Percentiles rank a stretch among this genome's conserved stretches.
Conservation (phyloP, 2,329 filamentous ascomycete species). For the Colletotrichum orbiculare region DNA sequence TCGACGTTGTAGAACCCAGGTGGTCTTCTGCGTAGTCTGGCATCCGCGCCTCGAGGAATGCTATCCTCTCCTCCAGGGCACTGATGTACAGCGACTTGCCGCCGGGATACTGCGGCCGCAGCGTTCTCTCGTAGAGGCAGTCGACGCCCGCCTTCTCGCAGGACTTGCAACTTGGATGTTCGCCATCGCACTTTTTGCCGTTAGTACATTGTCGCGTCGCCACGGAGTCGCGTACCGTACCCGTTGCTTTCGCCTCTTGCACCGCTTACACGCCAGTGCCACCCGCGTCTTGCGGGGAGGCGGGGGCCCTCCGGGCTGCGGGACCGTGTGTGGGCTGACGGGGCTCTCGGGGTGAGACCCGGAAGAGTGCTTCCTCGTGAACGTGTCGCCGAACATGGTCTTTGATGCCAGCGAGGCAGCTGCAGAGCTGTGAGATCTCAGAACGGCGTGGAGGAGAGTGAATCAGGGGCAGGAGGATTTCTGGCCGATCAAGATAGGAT, state of each 20-base stretch:
- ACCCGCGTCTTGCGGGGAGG: conserved; percentile 39
- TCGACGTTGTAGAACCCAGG: conserved; percentile 18
- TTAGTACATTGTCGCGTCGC: background rate
- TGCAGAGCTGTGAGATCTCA: background rate
- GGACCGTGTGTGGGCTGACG: conserved; percentile 26
- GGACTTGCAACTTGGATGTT: conserved; percentile 40
- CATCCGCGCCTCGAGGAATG: conserved; percentile 42
- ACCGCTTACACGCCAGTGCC: conserved; percentile 42
- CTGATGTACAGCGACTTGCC: conserved; percentile 44
- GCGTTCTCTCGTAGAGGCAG: conserved; percentile 41
- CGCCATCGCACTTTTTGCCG: conserved; percentile 40
- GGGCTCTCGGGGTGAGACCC: conserved; percentile 23
- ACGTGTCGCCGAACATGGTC: conserved; percentile 13
- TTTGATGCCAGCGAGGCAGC: background rate
- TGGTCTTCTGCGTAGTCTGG: conserved; percentile 43
- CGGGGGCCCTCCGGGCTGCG: background rate
- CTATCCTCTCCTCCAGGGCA: conserved; percentile 43
- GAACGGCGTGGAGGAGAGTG: background rate
- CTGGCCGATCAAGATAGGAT: conserved; percentile 20
- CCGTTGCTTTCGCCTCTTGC: conserved; percentile 43
- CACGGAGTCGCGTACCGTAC: conserved; percentile 11
- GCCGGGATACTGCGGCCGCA: conserved; percentile 43
- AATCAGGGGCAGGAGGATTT: conserved; percentile 16
- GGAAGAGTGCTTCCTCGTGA: background rate
- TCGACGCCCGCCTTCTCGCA: conserved; percentile 39